Conservation (phyloP, 2,329 filamentous ascomycete genomes). For the Colletotrichum neosansevieriae region DNA sequence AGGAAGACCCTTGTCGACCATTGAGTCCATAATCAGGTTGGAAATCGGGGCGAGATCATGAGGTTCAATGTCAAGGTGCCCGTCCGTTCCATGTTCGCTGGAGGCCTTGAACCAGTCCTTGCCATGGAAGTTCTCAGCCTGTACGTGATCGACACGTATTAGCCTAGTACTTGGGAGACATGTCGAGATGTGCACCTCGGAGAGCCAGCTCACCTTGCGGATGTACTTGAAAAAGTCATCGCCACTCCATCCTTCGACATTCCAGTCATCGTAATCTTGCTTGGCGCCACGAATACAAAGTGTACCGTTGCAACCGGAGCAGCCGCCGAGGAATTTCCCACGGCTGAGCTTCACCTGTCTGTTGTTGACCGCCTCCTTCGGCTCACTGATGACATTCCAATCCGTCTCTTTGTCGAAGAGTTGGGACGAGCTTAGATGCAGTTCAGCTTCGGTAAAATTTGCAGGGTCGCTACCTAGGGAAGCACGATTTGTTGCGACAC, state of each 20-base stretch:
- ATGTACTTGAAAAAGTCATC: slow-evolving; percentile 69
- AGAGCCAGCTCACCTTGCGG: slow-evolving; percentile 56
- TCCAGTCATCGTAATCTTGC: slow-evolving; percentile 68
- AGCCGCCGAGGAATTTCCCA: slow-evolving; percentile 63
- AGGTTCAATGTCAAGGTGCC: slow-evolving; percentile 67
- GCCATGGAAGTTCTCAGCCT: slow-evolving; percentile 68
- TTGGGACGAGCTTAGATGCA: slow-evolving; percentile 24
- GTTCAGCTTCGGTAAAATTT: not conserved
- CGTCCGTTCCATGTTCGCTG: slow-evolving; percentile 61
- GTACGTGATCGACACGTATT: not conserved
- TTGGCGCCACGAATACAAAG: slow-evolving; percentile 61
- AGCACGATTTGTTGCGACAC: slow-evolving; percentile 52
- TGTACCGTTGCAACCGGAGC: slow-evolving; percentile 62
- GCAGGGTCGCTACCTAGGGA: too few species aligned
- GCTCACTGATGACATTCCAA: slow-evolving; percentile 62
- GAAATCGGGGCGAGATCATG: slow-evolving; percentile 71
- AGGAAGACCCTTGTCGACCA: slow-evolving; percentile 65
- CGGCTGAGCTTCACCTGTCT: slow-evolving; percentile 61
- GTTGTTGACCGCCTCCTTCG: slow-evolving; percentile 52
- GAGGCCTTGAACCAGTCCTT: slow-evolving; percentile 69
- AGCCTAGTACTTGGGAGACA: too few species aligned
- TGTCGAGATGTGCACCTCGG: not conserved
- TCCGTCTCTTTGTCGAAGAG: slow-evolving; percentile 58
- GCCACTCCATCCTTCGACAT: slow-evolving; percentile 65
- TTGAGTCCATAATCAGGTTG: slow-evolving; percentile 64